phyloP scores from a whole-genome alignment of 495 filamentous ascomycete genomes.

The Annulohypoxylon bovei region DNA sequence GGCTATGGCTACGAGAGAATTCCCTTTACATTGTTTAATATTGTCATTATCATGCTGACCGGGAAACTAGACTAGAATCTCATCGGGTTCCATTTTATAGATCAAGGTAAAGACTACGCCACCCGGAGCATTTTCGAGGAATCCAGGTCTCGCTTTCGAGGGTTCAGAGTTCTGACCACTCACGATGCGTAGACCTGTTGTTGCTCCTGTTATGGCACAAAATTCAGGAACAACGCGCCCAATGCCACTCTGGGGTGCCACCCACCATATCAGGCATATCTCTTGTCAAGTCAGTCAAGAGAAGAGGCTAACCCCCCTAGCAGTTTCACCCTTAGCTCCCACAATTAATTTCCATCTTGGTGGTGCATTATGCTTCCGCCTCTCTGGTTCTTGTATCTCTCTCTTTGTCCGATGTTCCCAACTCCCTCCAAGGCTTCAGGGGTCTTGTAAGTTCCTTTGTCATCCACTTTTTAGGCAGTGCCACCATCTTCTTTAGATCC shows the following conservation, averaged over 20 bases:
- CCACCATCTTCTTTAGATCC: conserved; percentile 29
- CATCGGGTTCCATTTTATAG: conserved; percentile 5
- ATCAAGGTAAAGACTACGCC: conserved; percentile 7
- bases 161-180: conserved; percentile 14
- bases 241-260: conserved; percentile 30
- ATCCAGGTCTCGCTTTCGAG: neutral
- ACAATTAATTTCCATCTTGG: conserved; percentile 39
- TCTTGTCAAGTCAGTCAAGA: conserved; percentile 8
- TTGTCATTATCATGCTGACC: conserved; percentile 9
- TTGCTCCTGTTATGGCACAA: conserved; percentile 26
- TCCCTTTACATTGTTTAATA: conserved; percentile 1
- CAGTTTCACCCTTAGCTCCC: conserved; percentile 37
- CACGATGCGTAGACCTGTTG: conserved; percentile 17
- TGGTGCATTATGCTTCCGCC: conserved; percentile 22
- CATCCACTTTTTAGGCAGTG: conserved; percentile 39
- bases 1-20: neutral
- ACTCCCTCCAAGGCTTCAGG: neutral
- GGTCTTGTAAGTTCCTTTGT: conserved; percentile 14
- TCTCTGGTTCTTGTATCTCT: conserved; percentile 19
- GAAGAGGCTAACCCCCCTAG: conserved; percentile 13
- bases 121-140: conserved; percentile 25
- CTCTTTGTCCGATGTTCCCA: conserved; percentile 25
- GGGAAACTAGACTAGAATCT: neutral
- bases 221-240: conserved; percentile 42
- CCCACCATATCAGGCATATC: conserved; percentile 31